Base-by-base conservation (phyloP, 352 stramenopile species). In the Globisporangium alternatum region DNA sequence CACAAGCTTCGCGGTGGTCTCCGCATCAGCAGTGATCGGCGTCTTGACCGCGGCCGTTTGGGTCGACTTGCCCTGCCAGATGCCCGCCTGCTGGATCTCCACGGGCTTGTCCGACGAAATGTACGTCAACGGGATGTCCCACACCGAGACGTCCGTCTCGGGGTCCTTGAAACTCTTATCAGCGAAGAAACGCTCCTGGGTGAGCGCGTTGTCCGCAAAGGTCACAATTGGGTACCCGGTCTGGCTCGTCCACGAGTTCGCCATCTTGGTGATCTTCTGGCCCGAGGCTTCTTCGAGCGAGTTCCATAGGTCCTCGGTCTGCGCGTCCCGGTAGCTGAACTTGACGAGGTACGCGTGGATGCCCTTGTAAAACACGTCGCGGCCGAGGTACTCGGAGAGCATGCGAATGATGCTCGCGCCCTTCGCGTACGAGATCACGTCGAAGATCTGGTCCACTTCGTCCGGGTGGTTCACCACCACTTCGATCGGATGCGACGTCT, bases 391-490 rank as follows among this genome's bases (percentile, higher is more conserved):
- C 56, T 91, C 82, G 15, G 80, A 88, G 17, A 93, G 70, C 84
- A 93, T 91, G 55, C 82, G 82, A 56, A 93, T 89, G 44, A 93
- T 72, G 58, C 81, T 90, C 1, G 82, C 79, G 0, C 84, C 96
- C 75, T 99, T 99, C 66, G 83, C 84, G 75, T 99, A 99, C 67
- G 80, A 96, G 74, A 99, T 99, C 5, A 92, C 96, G 77, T 99
- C 97, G 75, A 99, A 99, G 57, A 99, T 97, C 77, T 99, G 88
- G 74, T 99, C 95, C 13, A 99, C 94, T 69, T 99, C 97, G 62
- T 99, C 94, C 1, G 84, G 83, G 65, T 93, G 79, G 62, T 93
- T 77, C 60, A 99, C 98, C 13, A 86, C 88, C 2, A 99, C 96
- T 64, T 99, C 91, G 56, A 98, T 98, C 25, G 95, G 94, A 71